Evolutionary conservation across 73 alveolate genomes (phyloP).

Genomic region (Halteria grandinella): DNA sequence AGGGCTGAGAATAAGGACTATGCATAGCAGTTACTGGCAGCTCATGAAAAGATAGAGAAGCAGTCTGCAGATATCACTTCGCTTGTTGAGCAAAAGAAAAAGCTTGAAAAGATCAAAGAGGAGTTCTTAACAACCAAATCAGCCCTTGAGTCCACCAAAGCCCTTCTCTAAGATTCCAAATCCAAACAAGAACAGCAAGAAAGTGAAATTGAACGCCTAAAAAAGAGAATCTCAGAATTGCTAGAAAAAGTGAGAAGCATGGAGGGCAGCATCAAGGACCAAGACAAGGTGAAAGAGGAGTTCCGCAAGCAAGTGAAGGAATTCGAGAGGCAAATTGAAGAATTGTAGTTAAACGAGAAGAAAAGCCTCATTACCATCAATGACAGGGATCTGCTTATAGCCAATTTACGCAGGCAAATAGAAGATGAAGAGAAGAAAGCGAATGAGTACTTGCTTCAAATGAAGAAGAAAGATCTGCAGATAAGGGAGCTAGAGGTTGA

Average conservation of each 20-base stretch:
- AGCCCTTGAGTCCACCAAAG: constrained; percentile 10
- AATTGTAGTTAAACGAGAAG: not conserved
- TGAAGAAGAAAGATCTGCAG: not conserved
- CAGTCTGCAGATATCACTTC: constrained; percentile 2
- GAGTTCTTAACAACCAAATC: constrained; percentile 4
- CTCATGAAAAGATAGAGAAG: not conserved
- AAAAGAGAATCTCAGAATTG: not conserved
- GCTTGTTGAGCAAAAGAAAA: constrained; percentile 10
- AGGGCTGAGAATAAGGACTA: constrained; percentile 26
- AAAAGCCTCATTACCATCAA: not conserved
- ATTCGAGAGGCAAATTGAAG: not conserved
- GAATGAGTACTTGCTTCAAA: not conserved
- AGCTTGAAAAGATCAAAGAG: constrained; percentile 10
- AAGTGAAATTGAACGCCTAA: not conserved
- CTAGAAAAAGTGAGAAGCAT: constrained; percentile 1
- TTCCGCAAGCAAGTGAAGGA: not conserved
- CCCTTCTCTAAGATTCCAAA: not conserved
- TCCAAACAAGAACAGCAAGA: not conserved
- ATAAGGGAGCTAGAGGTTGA: constrained; percentile 31
- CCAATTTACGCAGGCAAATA: not conserved
- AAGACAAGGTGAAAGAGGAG: constrained; percentile 2
- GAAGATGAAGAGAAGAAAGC: not conserved
- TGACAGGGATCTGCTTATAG: not conserved
- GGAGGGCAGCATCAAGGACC: constrained; percentile 11
- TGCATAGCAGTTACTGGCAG: not conserved